Base-by-base conservation (phyloP, 352 stramenopile species). In the Phytopythium mirpurense region DNA sequence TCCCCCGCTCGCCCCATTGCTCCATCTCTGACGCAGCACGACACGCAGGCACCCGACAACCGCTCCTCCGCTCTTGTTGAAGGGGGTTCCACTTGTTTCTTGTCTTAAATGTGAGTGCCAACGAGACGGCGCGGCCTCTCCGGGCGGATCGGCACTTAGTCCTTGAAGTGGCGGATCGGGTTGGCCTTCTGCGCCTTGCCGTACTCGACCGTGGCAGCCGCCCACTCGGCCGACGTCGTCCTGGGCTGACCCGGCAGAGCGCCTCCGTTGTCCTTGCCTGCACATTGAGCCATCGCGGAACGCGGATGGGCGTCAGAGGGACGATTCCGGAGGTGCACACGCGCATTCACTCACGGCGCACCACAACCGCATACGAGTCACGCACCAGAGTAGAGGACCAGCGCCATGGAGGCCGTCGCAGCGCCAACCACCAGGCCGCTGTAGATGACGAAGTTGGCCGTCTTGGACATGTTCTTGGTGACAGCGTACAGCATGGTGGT, bases 111-210 rank as follows among this genome's bases (percentile, higher is more conserved):
- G 60, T 29, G 57, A 56, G 52, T 43, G 34, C 59, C 41, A 29
- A 55, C 27, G 29, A 16, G 51, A 52, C 31, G 40, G 26, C 44
- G 40, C 29, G 40, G 31, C 38, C 51, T 38, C 61, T 57, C 57
- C 55, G 43, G 46, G 40, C 45, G 16, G 9, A n/a, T n/a, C n/a
- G 19, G 48, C 37, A 68, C 62, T 83, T 91, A 91, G 65, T 84
- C 64, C 67, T 84, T 83, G 67, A 89, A 90, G 74, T 86, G 75
- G 51, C 70, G 74, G 59, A 93, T 93, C 45, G 82, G 82, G 66
- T 93, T 88, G 64, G 78, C 80, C 62, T 93, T 90, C 67, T 93
- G 79, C 51, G 74, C 77, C 60, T 80, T 78, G 64, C 41, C 74
- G 72, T 88, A 90, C 67, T 88, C 82, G 46, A 87, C 69, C 47